Base-by-base conservation (phyloP, 176 grass and related monocot species). In the Neostapfia colusana region DNA sequence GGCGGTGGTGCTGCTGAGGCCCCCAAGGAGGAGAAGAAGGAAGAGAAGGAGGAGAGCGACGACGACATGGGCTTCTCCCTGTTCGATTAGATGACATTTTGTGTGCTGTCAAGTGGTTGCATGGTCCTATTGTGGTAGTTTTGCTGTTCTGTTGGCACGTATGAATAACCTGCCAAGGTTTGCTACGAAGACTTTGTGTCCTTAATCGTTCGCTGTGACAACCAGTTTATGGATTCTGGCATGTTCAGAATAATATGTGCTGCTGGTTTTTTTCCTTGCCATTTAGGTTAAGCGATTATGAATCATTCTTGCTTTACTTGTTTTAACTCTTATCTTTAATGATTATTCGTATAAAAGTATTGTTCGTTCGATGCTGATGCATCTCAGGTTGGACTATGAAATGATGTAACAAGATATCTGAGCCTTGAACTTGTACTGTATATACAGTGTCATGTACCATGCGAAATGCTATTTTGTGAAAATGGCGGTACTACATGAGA, bases 41-140 rank as follows among this genome's bases (percentile, higher is more conserved):
- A 91, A 80, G 88, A 89, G 83, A 93, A 97, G 69, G 93, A 97
- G 79, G 93, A 97, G 61, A 97, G 90, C 13, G 93, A 97, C 0
- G 90, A 97, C 0, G 93, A 97, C 69, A 84, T 97, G 72, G 93
- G 93, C 18, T 97, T 97, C 88, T 97, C 93, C 28, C 93, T 97
- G 69, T 97, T 97, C 0, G 93, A 97, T 27, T 97, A 97, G 75
- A 80, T 78, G 15, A 11, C 24, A 41, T 57, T 66, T 70, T n/a
- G n/a, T 14, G 36, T 13, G 38, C 27, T 21, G 1, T 64, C 27
- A 69, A 48, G 44, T 66, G 38, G 4, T 37, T 64, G 4, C 37
- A 42, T 58, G 21, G 18, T 20, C 45, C 8, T 80, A 16, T 60
- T 6, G 21, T 11, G 21, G 72, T 84, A 80, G 11, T 76, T 84